phyloP scores from a whole-genome alignment of 208 protist species.

The Crithidia bombi region DNA sequence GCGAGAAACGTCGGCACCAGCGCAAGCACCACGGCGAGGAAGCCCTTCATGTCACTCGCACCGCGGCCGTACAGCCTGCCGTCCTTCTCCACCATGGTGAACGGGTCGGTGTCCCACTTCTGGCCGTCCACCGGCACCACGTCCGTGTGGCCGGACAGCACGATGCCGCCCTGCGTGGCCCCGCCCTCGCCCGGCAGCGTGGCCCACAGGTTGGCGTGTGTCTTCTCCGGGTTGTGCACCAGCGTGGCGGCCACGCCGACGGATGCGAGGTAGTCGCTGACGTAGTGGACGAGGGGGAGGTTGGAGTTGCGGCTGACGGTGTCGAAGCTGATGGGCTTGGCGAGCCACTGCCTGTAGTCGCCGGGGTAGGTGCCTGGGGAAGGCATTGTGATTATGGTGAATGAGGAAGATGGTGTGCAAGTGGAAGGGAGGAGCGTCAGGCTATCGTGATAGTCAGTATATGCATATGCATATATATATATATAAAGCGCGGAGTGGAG shows the following conservation, averaged over 20 bases:
- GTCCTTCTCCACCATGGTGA: slow-evolving; percentile 52
- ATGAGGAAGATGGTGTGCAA: background rate
- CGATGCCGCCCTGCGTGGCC: slow-evolving; percentile 54
- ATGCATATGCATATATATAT: background rate
- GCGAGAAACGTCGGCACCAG: slow-evolving; percentile 39
- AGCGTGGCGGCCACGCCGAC: slow-evolving; percentile 38
- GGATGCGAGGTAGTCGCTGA: slow-evolving; percentile 30
- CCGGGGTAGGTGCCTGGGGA: background rate
- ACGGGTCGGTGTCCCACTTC: slow-evolving; percentile 61
- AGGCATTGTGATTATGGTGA: background rate
- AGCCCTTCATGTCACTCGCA: slow-evolving; percentile 64
- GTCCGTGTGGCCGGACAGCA: slow-evolving; percentile 64
- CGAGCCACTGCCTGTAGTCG: slow-evolving; percentile 12
- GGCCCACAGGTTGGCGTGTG: slow-evolving; percentile 59
- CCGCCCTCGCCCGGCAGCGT: slow-evolving; percentile 53
- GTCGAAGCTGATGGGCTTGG: slow-evolving; percentile 59
- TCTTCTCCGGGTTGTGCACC: slow-evolving; percentile 37
- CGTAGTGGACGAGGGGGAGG: slow-evolving; percentile 52
- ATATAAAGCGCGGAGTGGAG: background rate
- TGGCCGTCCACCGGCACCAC: slow-evolving; percentile 67
- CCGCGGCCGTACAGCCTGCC: slow-evolving; percentile 62
- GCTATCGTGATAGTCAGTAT: background rate
- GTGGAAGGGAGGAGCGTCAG: background rate
- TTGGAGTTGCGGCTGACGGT: slow-evolving; percentile 61
- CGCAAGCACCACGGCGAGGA: slow-evolving; percentile 53